Percentiles rank a stretch among this genome's conserved stretches.
phyloP scores from a whole-genome alignment of 495 filamentous ascomycete species.

The Penicillium cataractarum region DNA sequence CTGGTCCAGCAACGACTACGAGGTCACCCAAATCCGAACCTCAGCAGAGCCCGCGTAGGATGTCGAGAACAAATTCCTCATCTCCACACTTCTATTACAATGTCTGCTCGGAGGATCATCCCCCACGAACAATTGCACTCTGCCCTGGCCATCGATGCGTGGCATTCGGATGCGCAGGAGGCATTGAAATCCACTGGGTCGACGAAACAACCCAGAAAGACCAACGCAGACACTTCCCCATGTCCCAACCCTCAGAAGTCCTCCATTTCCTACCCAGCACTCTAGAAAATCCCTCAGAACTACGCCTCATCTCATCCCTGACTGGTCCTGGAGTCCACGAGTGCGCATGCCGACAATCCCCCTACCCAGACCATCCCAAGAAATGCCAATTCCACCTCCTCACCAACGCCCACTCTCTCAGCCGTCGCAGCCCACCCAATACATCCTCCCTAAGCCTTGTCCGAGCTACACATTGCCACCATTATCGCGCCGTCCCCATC shows the following conservation, averaged over 20 bases:
- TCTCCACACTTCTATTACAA: slow-evolving; percentile 53
- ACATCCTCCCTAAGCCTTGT: slow-evolving; percentile 36
- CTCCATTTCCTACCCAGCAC: slow-evolving; percentile 68
- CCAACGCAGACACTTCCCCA: slow-evolving; percentile 64
- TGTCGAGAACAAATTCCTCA: slow-evolving; percentile 29
- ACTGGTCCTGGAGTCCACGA: slow-evolving; percentile 49
- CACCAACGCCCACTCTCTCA: slow-evolving; percentile 33
- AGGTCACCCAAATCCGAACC: neutral
- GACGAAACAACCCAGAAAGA: slow-evolving; percentile 63
- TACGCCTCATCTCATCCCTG: slow-evolving; percentile 72
- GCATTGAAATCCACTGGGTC: slow-evolving; percentile 75
- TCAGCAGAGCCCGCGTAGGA: slow-evolving; percentile 2
- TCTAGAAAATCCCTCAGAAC: slow-evolving; percentile 43
- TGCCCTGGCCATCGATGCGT: slow-evolving; percentile 69
- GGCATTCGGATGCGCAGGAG: slow-evolving; percentile 69
- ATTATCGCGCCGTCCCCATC: slow-evolving; percentile 69
- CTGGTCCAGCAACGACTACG: slow-evolving; percentile 12
- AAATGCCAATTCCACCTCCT: slow-evolving; percentile 39
- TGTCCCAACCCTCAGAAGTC: slow-evolving; percentile 66
- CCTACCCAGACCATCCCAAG: slow-evolving; percentile 27
- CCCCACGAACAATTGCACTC: slow-evolving; percentile 68
- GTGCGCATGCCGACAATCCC: slow-evolving; percentile 37
- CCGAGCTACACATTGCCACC: slow-evolving; percentile 56
- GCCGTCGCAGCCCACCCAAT: slow-evolving; percentile 30
- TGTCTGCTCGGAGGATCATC: slow-evolving; percentile 66